Percentiles rank a stretch among this genome's conserved stretches.
phyloP scores from a whole-genome alignment of 2,329 filamentous ascomycete genomes.

The Botrytis paeoniae region DNA sequence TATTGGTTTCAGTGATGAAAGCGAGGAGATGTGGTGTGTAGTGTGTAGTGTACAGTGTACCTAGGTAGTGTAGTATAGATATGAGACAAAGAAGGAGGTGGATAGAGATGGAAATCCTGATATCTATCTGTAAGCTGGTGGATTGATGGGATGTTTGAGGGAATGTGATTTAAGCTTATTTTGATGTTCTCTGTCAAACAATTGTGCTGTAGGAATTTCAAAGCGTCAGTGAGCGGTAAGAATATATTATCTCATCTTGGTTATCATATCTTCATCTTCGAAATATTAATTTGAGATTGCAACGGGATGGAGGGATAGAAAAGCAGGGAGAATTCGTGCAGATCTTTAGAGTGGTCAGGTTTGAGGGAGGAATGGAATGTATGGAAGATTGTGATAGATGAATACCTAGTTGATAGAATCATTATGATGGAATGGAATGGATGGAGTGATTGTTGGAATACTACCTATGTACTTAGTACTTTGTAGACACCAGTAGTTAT shows the following conservation, averaged over 20 bases:
- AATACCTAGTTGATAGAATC: background rate
- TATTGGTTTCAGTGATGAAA: no score
- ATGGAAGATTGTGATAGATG: background rate
- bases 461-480: background rate
- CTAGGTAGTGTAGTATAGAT: background rate
- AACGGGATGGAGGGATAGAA: background rate
- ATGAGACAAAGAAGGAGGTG: background rate
- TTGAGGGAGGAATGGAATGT: background rate
- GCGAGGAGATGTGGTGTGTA: no score
- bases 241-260: background rate
- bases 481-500: background rate
- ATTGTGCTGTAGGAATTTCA: background rate
- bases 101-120: background rate
- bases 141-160: background rate
- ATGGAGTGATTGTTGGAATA: background rate
- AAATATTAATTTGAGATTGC: background rate
- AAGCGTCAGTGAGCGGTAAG: background rate
- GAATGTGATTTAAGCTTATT: background rate
- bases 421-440: background rate
- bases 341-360: background rate
- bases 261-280: background rate
- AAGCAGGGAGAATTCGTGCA: background rate
- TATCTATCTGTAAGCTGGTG: background rate
- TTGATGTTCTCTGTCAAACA: no score
- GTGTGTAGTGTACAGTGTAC: no score